Evolutionary conservation across 2,329 filamentous ascomycete species (phyloP).

Genomic region (Alternaria conjuncta): DNA sequence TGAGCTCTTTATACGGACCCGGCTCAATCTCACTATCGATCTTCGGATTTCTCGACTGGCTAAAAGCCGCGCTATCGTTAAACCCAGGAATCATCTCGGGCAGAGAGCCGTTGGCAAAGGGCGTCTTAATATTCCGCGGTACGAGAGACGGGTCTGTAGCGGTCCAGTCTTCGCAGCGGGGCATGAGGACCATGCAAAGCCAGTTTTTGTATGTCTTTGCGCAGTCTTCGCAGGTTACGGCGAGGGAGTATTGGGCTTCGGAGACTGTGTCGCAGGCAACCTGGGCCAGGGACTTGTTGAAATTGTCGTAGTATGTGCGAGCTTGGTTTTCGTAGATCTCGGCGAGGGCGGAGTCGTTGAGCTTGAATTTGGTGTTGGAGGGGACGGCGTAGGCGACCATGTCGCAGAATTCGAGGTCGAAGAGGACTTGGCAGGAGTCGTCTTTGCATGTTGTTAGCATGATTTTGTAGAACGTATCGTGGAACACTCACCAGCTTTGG

Average conservation of each 20-base stretch:
- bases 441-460: constrained; percentile 54
- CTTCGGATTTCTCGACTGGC: constrained; percentile 69
- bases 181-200: constrained; percentile 93
- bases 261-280: constrained; percentile 80
- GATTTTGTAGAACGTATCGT: neutral
- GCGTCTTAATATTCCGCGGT: constrained; percentile 71
- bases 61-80: constrained; percentile 51
- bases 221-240: constrained; percentile 77
- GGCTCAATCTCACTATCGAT: constrained; percentile 77
- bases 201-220: constrained; percentile 84
- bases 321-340: constrained; percentile 81
- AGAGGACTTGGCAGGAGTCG: constrained; percentile 83
- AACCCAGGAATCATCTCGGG: constrained; percentile 18
- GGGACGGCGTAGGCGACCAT: constrained; percentile 92
- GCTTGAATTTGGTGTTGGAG: constrained; percentile 70
- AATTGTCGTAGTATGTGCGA: constrained; percentile 72
- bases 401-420: constrained; percentile 86
- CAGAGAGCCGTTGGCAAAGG: constrained; percentile 72
- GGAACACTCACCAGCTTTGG: constrained; percentile 70
- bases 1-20: constrained; percentile 90
- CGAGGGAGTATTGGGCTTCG: constrained; percentile 81
- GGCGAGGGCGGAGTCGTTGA: constrained; percentile 67
- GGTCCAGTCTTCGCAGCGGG: constrained; percentile 86
- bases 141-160: constrained; percentile 60
- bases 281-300: constrained; percentile 81